Conservation (phyloP, 805 yeast species). For the Teunomyces lycoperdinae region DNA sequence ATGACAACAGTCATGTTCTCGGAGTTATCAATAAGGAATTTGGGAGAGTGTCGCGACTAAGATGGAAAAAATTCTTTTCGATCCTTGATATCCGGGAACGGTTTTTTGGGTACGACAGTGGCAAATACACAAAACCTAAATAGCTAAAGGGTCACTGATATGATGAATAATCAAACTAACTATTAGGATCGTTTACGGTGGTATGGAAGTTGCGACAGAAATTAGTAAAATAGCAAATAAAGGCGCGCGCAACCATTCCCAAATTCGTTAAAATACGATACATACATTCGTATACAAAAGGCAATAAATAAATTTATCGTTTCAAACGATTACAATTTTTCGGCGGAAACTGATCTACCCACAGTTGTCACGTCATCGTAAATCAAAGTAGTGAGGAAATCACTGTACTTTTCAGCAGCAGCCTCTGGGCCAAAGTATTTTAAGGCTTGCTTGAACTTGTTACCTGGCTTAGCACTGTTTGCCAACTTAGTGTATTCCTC, state of each 20-base stretch:
- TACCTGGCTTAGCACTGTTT: slow-evolving; percentile 49
- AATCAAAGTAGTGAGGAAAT: slow-evolving; percentile 72
- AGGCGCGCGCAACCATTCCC: neutral
- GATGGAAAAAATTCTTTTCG: neutral
- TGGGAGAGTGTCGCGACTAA: no score
- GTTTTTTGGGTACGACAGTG: neutral
- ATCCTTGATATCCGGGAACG: no score
- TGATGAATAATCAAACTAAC: neutral
- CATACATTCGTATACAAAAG: neutral
- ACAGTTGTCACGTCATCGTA: slow-evolving; percentile 68
- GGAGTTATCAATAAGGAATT: no score
- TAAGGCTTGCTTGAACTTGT: slow-evolving; percentile 68
- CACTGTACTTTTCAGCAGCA: slow-evolving; percentile 68
- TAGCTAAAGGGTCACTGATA: neutral
- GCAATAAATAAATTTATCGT: slow-evolving; percentile 2
- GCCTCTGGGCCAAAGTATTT: slow-evolving; percentile 71
- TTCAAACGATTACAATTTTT: slow-evolving; percentile 31
- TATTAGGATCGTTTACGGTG: no score
- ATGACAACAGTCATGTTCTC: no score
- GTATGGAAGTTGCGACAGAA: no score
- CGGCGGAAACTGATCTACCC: slow-evolving; percentile 42
- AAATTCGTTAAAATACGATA: neutral
- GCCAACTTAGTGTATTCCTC: slow-evolving; percentile 59
- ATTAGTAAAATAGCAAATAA: no score
- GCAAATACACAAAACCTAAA: neutral